Evolutionary conservation across 2,329 filamentous ascomycete species (phyloP), one percentile per base, ranked within the genome.

Genomic region (Simplicillium sp.): DNA sequence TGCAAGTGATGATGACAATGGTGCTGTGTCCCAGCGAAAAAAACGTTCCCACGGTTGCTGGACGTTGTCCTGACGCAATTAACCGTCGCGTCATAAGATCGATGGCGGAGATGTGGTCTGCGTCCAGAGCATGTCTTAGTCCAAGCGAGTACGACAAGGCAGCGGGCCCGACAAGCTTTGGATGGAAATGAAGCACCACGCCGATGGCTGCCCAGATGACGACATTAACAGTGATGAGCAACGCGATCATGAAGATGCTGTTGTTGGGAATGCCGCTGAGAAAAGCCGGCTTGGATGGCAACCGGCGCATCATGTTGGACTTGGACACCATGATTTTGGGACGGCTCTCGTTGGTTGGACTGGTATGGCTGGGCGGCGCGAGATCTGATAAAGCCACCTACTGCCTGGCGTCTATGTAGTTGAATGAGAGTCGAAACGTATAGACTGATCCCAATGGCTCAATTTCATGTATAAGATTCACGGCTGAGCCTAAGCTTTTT

Each of bases 1-100:
- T 75, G 37, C 87, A 95, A 0, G 90, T 97, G 48, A 94, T 69
- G 43, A 96, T 71, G 17, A 97, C 90, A 51, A 97, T 87, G 3
- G 90, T 96, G 17, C 85, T 94, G 63, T 97, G 90, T 0, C 92
- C 90, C 0, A 97, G 74, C 1, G 84, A 90, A 68, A 98, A 97
- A 59, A 87, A 97, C 1, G 87, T 95, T 34, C 90, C 92, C 1
- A 97, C 90, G 0, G 89, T 90, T 11, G 94, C 88, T 2, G 90
- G 89, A 2, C 78, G 77, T 55, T 92, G 87, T 14, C 87, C 88
- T 0, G 85, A 77, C 1, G 89, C 89, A 31, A 97, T 79, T 17
- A 97, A 76, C 7, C 90, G 80, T 3, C 92, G 76, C 1, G 92
- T 97, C 82, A 94, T 94, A 31, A 97, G 75, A 62, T 97, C 90